Conservation (phyloP, 1,284 basidiomycete genomes). For the Peniophora sp. region DNA sequence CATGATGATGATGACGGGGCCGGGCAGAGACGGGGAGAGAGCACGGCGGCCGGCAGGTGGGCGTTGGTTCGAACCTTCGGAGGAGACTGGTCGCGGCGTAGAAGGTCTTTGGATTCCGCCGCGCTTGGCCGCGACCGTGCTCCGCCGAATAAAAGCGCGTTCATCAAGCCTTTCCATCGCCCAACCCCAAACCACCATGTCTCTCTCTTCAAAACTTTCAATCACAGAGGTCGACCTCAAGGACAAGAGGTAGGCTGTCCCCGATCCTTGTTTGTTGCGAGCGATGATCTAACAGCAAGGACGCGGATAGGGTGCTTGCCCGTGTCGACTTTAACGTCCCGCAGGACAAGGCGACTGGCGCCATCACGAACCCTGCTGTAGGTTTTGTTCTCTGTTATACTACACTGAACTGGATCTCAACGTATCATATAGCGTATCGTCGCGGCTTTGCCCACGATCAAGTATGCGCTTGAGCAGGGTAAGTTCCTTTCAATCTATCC, state of each 20-base stretch:
- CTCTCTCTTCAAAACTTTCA: constrained; percentile 89
- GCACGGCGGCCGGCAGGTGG: constrained; percentile 1
- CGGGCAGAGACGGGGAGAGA: background rate
- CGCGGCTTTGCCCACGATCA: constrained; percentile 93
- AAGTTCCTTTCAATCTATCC: constrained; percentile 14
- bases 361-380: constrained; percentile 96
- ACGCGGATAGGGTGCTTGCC: constrained; percentile 65
- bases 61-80: too few relatives aligned
- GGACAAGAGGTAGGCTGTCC: constrained; percentile 45
- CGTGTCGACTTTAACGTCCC: constrained; percentile 99
- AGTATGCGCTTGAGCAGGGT: constrained; percentile 90
- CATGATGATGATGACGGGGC: constrained; percentile 1
- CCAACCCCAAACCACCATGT: constrained; percentile 55
- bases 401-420: background rate
- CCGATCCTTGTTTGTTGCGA: too few relatives aligned
- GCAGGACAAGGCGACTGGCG: constrained; percentile 58
- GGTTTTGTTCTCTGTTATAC: constrained; percentile 22
- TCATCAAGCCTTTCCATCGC: constrained; percentile 12
- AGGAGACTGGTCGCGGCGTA: too few relatives aligned
- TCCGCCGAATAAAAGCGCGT: too few relatives aligned
- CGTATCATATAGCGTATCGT: constrained; percentile 74
- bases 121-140: too few relatives aligned
- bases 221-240: constrained; percentile 91
- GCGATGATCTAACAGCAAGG: too few relatives aligned
- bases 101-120: too few relatives aligned